Evolutionary conservation across 23 red algal species (phyloP), one percentile per base, ranked within the genome.

Genomic region (Rhodosorus marinus): DNA sequence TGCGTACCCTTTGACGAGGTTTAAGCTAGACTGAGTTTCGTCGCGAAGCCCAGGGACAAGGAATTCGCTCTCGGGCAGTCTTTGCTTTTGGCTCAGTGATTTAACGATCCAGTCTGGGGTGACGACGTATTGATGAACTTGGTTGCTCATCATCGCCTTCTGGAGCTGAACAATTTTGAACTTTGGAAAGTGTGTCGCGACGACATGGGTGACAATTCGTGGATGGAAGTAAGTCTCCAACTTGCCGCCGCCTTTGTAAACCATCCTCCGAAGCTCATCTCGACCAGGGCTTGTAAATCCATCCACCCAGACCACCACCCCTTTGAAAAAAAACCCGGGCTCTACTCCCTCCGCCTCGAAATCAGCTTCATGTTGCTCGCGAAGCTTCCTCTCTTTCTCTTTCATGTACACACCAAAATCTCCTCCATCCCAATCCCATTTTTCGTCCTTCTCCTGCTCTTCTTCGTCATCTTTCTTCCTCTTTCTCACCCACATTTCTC

Each of bases 51-150:
- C n/a, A n/a, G n/a, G n/a, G n/a, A n/a, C 11, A 43, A 43, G 17
- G 17, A 43, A 43, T 43, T 43, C 38, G 11, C 11, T 11, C 38
- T 11, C 38, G 38, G 38, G 11, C 38, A 43, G 38, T 17, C 11
- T 11, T 43, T 11, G 11, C 38, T 17, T 17, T 17, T 11, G 11
- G 11, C 17, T 11, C 11, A 43, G 38, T 43, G 38, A 43, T 17
- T 43, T 43, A 11, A 17, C 17, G 38, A 43, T 43, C 38, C 38
- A 43, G 17, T 43, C 38, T 17, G 38, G 11, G 38, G 11, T 43
- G 38, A 43, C 38, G 11, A 43, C 38, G n/a, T n/a, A n/a, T n/a
- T n/a, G n/a, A 43, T 43, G 38, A 43, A 43, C 38, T 43, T 17
- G 38, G 17, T 43, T 11, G 11, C 38, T 43, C 38, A 11, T 11